Conservation (phyloP, 371 early-diverging fungal genomes). For the Syncephalastrum monosporum region DNA sequence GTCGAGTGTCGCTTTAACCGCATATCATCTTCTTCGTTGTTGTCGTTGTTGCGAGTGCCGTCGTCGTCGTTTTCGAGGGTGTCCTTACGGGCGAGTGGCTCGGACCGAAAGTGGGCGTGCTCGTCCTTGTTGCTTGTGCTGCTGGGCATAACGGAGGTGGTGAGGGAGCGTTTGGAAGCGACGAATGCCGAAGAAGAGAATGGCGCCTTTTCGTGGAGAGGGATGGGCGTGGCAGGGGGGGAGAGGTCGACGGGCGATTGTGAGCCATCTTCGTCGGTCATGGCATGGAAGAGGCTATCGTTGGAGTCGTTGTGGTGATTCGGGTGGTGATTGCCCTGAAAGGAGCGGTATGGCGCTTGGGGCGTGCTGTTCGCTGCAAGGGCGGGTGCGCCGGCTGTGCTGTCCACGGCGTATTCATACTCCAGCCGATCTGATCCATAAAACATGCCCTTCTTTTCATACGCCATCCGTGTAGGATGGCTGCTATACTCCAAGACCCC, state of each 20-base stretch:
- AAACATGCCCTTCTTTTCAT: neutral
- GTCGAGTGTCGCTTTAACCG: constrained; percentile 13
- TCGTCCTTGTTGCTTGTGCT: constrained; percentile 7
- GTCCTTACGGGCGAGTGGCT: constrained; percentile 3
- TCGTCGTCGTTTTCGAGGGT: constrained; percentile 4
- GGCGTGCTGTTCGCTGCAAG: constrained; percentile 9
- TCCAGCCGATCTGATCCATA: neutral
- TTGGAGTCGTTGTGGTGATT: constrained; percentile 4
- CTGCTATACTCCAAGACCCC: neutral
- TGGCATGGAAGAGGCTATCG: constrained; percentile 8
- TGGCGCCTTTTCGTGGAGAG: constrained; percentile 9
- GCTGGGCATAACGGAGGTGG: constrained; percentile 19
- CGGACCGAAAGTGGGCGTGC: constrained; percentile 3
- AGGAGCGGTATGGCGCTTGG: constrained; percentile 7
- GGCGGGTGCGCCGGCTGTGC: constrained; percentile 3
- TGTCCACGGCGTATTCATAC: constrained; percentile 1
- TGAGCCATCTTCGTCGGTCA: constrained; percentile 4
- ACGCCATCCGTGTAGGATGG: constrained; percentile 1
- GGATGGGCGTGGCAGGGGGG: constrained; percentile 25
- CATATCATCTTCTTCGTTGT: neutral
- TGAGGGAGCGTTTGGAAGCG: constrained; percentile 19
- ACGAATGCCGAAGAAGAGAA: neutral
- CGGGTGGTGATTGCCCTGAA: constrained; percentile 2
- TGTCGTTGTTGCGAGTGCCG: neutral
- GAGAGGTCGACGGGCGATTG: constrained; percentile 19